Evolutionary conservation across 2,329 filamentous ascomycete species (phyloP).

Genomic region (Graphiopsis chlorocephala): DNA sequence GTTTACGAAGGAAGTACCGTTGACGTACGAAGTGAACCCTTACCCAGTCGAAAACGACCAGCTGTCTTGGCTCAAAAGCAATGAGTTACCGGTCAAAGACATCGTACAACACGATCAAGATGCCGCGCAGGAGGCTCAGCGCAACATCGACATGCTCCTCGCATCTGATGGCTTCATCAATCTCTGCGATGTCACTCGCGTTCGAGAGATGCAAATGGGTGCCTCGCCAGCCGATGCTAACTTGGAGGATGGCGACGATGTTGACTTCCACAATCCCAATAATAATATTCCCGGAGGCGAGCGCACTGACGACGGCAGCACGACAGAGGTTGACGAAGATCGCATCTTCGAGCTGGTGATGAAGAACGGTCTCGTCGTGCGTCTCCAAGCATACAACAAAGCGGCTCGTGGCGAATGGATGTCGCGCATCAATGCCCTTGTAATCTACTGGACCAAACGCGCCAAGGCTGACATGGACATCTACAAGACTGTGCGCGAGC

Average conservation of each 20-base stretch:
- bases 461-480: conserved; percentile 55
- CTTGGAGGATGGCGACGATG: conserved; percentile 53
- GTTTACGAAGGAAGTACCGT: conserved; percentile 56
- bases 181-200: conserved; percentile 55
- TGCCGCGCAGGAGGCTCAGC: conserved; percentile 57
- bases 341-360: conserved; percentile 61
- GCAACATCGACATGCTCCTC: conserved; percentile 57
- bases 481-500: conserved; percentile 55
- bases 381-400: conserved; percentile 55
- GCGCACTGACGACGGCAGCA: conserved; percentile 51
- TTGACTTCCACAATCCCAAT: conserved; percentile 51
- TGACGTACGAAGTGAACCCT: conserved; percentile 61
- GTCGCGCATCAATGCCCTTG: conserved; percentile 53
- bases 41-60: conserved; percentile 54
- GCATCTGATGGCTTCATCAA: conserved; percentile 65
- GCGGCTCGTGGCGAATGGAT: conserved; percentile 62
- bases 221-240: conserved; percentile 52
- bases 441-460: conserved; percentile 62
- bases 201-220: conserved; percentile 55
- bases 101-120: conserved; percentile 51
- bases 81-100: conserved; percentile 21
- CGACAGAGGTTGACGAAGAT: conserved; percentile 53
- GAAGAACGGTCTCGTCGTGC: conserved; percentile 60
- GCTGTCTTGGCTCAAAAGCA: conserved; percentile 56
- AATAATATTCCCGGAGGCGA: conserved; percentile 15